Conservation (phyloP, 345 rosid genomes). For the Lumnitzera racemosa region DNA sequence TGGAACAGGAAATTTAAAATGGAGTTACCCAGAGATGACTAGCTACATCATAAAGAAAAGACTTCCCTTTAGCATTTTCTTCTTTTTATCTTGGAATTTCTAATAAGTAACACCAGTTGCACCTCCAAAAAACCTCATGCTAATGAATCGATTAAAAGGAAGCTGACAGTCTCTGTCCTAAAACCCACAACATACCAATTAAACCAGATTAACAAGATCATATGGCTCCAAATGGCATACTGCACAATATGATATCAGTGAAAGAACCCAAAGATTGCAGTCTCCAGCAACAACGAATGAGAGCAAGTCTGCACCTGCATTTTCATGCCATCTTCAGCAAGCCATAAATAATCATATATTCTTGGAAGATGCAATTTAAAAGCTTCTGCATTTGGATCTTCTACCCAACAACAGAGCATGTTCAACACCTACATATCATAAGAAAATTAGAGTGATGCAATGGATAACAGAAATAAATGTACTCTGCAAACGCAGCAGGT, state of each 20-base stretch:
- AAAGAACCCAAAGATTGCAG: background rate
- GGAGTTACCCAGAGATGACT: too few relatives aligned
- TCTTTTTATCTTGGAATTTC: too few relatives aligned
- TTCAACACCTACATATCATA: conserved; percentile 60
- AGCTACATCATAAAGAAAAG: too few relatives aligned
- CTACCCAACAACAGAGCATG: conserved; percentile 99
- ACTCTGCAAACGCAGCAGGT: conserved; percentile 6
- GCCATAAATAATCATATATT: conserved; percentile 78
- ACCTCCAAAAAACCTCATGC: too few relatives aligned
- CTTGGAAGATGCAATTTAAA: conserved; percentile 88
- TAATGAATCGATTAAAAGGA: too few relatives aligned
- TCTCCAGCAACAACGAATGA: conserved; percentile 1
- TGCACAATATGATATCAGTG: too few relatives aligned
- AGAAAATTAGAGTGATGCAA: conserved; percentile 2
- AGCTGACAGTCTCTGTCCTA: background rate
- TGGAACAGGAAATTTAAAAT: too few relatives aligned
- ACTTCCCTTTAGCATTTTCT: too few relatives aligned
- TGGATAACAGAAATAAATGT: conserved; percentile 5
- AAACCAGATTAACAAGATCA: background rate
- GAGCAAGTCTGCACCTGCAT: conserved; percentile 55
- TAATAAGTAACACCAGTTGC: too few relatives aligned
- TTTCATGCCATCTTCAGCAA: conserved; percentile 99
- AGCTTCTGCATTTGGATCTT: conserved; percentile 94
- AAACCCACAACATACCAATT: background rate
- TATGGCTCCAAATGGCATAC: background rate